Evolutionary conservation across 345 rosid species (phyloP).

Genomic region (Salix caprea): DNA sequence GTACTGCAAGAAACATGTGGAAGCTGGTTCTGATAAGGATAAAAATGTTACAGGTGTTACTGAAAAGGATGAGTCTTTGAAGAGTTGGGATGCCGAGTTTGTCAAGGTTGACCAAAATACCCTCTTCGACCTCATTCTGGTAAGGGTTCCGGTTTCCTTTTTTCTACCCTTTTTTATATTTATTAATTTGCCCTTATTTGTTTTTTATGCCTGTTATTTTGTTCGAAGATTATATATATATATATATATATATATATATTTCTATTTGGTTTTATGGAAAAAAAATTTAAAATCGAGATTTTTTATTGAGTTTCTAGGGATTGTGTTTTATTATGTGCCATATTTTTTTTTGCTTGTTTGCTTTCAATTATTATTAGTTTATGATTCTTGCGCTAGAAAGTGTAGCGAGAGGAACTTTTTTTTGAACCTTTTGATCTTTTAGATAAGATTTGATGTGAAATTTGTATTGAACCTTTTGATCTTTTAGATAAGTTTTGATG

Average conservation of each 20-base stretch:
- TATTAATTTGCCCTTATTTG: background rate
- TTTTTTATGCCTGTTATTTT: background rate
- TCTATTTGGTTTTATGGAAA: background rate
- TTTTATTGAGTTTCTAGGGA: background rate
- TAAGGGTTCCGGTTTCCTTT: conserved; percentile 3
- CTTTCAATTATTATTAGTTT: background rate
- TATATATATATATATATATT: background rate
- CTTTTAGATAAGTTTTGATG: too few species aligned
- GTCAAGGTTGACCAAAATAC: conserved; percentile 46
- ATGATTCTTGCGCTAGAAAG: background rate
- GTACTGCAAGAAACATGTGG: conserved; percentile 75
- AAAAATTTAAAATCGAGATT: background rate
- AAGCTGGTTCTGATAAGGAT: conserved; percentile 26
- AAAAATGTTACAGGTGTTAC: conserved; percentile 14
- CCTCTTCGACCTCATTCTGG: conserved; percentile 47
- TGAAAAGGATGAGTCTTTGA: conserved; percentile 33
- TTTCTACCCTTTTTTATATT: background rate
- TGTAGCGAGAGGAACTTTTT: background rate
- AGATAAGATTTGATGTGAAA: background rate
- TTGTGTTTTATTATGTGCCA: background rate
- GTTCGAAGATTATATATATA: background rate
- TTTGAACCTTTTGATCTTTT: background rate
- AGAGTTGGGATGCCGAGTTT: conserved; percentile 57
- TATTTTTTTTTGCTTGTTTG: background rate
- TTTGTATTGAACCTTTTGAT: background rate